Evolutionary conservation across 257 asterid species (phyloP).

Genomic region (Jaltomata sinuosa): DNA sequence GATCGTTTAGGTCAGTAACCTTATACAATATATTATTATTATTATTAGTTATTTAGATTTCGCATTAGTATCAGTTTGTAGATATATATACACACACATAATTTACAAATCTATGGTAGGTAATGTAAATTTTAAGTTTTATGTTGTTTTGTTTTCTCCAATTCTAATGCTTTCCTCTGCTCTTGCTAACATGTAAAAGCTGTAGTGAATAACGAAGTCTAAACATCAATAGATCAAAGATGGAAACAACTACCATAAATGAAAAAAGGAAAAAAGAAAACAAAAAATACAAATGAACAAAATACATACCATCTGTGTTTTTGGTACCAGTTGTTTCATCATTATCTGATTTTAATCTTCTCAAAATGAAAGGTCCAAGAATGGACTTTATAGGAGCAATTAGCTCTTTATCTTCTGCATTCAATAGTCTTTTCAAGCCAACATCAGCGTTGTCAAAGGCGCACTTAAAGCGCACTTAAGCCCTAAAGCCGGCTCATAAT

Average conservation of each 20-base stretch:
- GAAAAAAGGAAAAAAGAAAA: neutral
- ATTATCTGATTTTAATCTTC: slow-evolving; percentile 91
- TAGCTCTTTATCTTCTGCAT: slow-evolving; percentile 69
- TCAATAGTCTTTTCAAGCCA: slow-evolving; percentile 70
- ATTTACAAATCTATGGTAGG: too few species aligned
- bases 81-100: too few species aligned
- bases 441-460: too few species aligned
- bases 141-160: too few species aligned
- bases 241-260: neutral
- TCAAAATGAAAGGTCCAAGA: slow-evolving; percentile 85
- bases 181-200: neutral
- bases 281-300: neutral
- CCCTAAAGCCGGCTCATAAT: too few species aligned
- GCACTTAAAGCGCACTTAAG: too few species aligned
- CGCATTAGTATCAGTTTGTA: too few species aligned
- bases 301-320: slow-evolving; percentile 61
- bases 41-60: too few species aligned
- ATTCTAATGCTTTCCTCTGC: too few species aligned
- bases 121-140: too few species aligned
- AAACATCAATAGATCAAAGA: neutral
- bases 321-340: slow-evolving; percentile 90
- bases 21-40: too few species aligned
- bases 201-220: neutral
- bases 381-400: slow-evolving; percentile 86
- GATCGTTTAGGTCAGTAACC: too few species aligned